Evolutionary conservation across 352 stramenopile genomes (phyloP), one percentile per base, ranked within the genome.

Genomic region (Globisporangium spinosum): DNA sequence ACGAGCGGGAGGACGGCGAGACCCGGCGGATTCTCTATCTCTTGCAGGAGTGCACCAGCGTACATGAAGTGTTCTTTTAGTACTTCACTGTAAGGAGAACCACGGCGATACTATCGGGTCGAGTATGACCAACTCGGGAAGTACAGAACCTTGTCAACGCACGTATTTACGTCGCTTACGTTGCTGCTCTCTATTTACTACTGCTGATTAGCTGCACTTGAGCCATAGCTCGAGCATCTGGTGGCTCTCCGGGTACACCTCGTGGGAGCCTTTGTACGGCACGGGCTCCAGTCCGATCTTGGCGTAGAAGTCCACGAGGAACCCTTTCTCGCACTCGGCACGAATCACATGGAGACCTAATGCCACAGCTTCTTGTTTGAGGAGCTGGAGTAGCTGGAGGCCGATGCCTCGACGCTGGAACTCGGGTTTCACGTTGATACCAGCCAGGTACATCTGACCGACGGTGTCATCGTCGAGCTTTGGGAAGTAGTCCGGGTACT

Each of bases 201-300:
- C n/a, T n/a, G n/a, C n/a, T n/a, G n/a, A n/a, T n/a, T n/a, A n/a
- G 29, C 29, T 32, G 4, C 20, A 1, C 38, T 64, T 61, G 23
- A 80, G 58, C 72, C 69, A 77, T 35, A 80, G 64, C 60, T 81
- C 75, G 69, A 81, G 72, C 75, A 81, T 81, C 61, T 77, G 69
- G 65, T 81, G 75, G 13, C 29, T 66, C 23, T 73, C 67, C 0
- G 75, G 75, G 55, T 82, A 82, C 51, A 68, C 70, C 3, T 70
- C 68, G 38, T 61, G 64, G 5, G 65, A 27, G 12, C 72, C 75
- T 54, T 70, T 74, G 72, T 79, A 79, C 32, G 67, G 65, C 40
- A 79, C 75, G 17, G 72, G 58, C 53, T 49, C 13, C 17, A 79
- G 64, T 4, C 70, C 70, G 20, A 72, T 67, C 29, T 59, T 62